A percentile compares a stretch with the other conserved stretches of the same genome.
phyloP scores from a whole-genome alignment of 805 yeast species.

The Yarrowia yakushimensis region DNA sequence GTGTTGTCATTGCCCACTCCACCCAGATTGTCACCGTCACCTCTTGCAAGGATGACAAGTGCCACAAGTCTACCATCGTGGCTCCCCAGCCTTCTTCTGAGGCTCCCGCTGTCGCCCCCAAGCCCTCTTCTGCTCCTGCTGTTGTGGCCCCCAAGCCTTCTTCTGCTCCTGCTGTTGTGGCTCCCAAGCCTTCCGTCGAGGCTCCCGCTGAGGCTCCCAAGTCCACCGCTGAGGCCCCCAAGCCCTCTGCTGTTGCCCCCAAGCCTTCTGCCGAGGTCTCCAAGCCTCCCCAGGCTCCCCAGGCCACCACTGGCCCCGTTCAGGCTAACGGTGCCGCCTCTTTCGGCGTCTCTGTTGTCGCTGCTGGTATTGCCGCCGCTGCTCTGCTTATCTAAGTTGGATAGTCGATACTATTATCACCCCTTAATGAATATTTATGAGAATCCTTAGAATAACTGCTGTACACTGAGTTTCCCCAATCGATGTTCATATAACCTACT shows the following conservation, averaged over 20 bases:
- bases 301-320: slow-evolving; percentile 1
- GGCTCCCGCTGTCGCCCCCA: too few relatives aligned
- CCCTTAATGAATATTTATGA: not conserved
- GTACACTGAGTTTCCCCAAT: too few relatives aligned
- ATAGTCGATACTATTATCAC: not conserved
- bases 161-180: too few relatives aligned
- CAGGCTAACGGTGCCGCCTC: slow-evolving; percentile 21
- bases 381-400: slow-evolving; percentile 14
- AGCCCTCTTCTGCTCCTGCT: too few relatives aligned
- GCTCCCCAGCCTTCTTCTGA: slow-evolving; percentile 18
- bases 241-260: too few relatives aligned
- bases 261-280: too few relatives aligned
- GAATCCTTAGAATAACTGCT: too few relatives aligned
- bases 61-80: slow-evolving; percentile 15
- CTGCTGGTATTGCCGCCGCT: slow-evolving; percentile 19
- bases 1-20: slow-evolving; percentile 12
- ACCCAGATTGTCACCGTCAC: slow-evolving; percentile 15
- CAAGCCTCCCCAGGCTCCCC: not conserved
- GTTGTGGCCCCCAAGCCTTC: too few relatives aligned
- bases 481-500: too few relatives aligned
- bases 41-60: slow-evolving; percentile 17
- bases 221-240: too few relatives aligned
- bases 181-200: too few relatives aligned
- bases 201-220: too few relatives aligned
- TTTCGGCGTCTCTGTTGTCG: slow-evolving; percentile 9